Base-by-base conservation (phyloP, 371 early-diverging fungal genomes). In the Fennellomyces sp. region DNA sequence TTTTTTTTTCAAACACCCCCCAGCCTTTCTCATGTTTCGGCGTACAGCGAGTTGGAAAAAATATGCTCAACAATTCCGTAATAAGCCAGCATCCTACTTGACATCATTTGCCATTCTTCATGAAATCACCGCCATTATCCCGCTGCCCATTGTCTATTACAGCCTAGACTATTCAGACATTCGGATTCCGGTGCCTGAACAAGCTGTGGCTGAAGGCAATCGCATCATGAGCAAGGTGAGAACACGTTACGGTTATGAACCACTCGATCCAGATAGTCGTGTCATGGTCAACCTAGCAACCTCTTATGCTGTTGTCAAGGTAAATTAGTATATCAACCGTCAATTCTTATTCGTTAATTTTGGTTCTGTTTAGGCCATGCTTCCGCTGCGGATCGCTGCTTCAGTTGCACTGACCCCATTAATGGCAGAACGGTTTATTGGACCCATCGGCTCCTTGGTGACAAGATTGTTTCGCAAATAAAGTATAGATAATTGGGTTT, bases 71-170 rank as follows among this genome's bases (percentile, higher is more conserved):
- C 84, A 82, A 56, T 90, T 95, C 72, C 80, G 84, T 28, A 72
- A 79, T 58, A 86, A 87, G 33, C 95, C 95, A 0, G 91, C 85
- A 28, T 88, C 91, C 42, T 90, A 94, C 71, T 67, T 94, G 42
- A 82, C 88, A 12, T 78, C 93, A 2, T 96, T 96, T 73, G 85
- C 88, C 3, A 62, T 94, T 11, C 81, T 96, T 21, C 97, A 96
- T 71, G 95, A 96, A 73, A 52, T 94, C 4, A 96, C 97, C 0
- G 97, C 95, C 11, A 72, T 96, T 48, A 75, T 89, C 0, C 97
- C 95, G 5, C 72, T 95, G 28, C 88, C 89, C 0, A 57, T 89
- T 10, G 69, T 93, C 17, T 96, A 93, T 72, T 90, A 83, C 61
- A 59, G 70, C 15, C 73, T 95, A 15, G 70, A 75, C 23, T 57